Evolutionary conservation across 2,329 filamentous ascomycete species (phyloP), one percentile per base, ranked within the genome.

Genomic region (Delphinella strobiligena): DNA sequence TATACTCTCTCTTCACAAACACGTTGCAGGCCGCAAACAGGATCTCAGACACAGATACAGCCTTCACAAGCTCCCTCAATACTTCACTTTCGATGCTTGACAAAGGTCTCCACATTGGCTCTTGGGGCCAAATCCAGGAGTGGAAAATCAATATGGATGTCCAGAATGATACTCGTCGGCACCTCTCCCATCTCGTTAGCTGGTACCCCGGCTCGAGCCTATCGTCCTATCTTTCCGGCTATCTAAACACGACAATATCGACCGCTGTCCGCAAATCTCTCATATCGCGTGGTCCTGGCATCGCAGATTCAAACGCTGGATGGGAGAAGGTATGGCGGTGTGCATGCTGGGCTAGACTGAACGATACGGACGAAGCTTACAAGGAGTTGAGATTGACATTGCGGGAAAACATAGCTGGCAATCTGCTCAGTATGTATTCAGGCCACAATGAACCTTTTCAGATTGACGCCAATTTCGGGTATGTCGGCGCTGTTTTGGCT

Each of bases 251-350:
- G 1, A 59, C 55, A 0, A 61, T 72, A 17, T 62, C 65, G 29
- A 41, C 54, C 2, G 70, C 70, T 1, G 59, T 75, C 1, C 52
- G 51, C 4, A 62, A 61, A 1, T 67, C 66, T 0, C 59, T 77
- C 0, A 49, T 59, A 7, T 58, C 62, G 1, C 64, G 71, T 7
- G 71, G 70, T 0, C 48, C 54, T 2, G 69, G 71, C 2, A 65
- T 63, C 17, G 61, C 49, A 1, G 71, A 75, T 37, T 62, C 67
- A 1, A 70, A 76, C 45, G 61, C 71, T 0, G 72, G 72, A 0
- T 76, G 72, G 73, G 69, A 62, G 14, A 76, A 76, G 44, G 66
- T 75, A 1, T 75, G 72, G 72, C 65, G 73, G 0, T 53, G 64
- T 0, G 71, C 72, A 0, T 74, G 69, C 52, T 76, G 72, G 71